Percentiles rank a stretch among this genome's conserved stretches.
phyloP scores from a whole-genome alignment of 495 filamentous ascomycete genomes.

The Diplogelasinospora grovesii region DNA sequence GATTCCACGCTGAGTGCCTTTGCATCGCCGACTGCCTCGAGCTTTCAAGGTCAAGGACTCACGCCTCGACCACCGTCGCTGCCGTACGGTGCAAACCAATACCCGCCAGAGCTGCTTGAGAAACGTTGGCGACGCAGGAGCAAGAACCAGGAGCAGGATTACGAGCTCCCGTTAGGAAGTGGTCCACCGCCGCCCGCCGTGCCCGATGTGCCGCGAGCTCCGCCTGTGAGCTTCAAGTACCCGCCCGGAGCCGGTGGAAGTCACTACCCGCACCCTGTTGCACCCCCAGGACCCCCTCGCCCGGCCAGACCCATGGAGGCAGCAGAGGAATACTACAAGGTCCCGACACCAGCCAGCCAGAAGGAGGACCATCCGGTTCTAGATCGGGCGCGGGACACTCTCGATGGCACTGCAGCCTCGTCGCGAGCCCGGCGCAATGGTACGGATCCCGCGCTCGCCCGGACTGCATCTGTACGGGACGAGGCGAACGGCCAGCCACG shows the following conservation, averaged over 20 bases:
- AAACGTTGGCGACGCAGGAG: constrained; percentile 30
- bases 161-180: constrained; percentile 18
- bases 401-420: constrained; percentile 21
- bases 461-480: constrained; percentile 8
- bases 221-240: constrained; percentile 51
- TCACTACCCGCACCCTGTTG: constrained; percentile 22
- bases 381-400: constrained; percentile 25
- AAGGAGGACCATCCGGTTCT: constrained; percentile 24
- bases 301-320: constrained; percentile 30
- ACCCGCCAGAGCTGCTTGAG: constrained; percentile 35
- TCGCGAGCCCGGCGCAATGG: constrained; percentile 19
- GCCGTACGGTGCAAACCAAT: constrained; percentile 38
- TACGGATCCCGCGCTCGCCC: constrained; percentile 14
- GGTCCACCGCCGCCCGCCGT: constrained; percentile 42
- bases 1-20: constrained; percentile 47
- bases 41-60: constrained; percentile 38
- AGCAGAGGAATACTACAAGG: constrained; percentile 32
- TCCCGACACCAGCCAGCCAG: constrained; percentile 24
- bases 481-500: constrained; percentile 16
- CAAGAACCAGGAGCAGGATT: constrained; percentile 27
- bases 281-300: constrained; percentile 17
- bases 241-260: constrained; percentile 38
- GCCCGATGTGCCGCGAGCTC: constrained; percentile 53
- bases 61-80: constrained; percentile 45
- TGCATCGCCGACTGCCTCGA: constrained; percentile 43